phyloP scores from a whole-genome alignment of 306 rosid species.

The Parietaria judaica region DNA sequence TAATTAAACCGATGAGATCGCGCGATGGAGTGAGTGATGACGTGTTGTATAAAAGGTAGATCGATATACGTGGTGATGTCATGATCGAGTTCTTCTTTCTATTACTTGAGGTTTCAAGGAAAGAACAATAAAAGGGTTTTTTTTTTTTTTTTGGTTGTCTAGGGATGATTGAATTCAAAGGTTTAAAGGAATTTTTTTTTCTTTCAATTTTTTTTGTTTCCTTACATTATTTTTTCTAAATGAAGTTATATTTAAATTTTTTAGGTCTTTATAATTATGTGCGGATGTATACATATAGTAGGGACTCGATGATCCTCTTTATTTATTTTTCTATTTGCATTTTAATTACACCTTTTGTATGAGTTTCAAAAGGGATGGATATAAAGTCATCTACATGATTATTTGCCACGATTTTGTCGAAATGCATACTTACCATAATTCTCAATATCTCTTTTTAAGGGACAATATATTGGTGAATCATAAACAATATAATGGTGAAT shows the following conservation, averaged over 20 bases:
- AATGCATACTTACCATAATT: too few relatives aligned
- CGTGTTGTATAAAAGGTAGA: conserved; percentile 50
- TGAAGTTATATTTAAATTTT: background rate
- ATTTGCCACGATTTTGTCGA: conserved; percentile 35
- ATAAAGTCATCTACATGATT: conserved; percentile 35
- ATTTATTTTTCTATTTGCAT: too few relatives aligned
- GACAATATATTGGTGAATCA: too few relatives aligned
- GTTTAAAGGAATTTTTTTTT: conserved; percentile 13
- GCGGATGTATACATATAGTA: conserved; percentile 18
- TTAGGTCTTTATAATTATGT: too few relatives aligned
- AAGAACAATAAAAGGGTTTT: conserved; percentile 34
- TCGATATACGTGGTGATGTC: conserved; percentile 29
- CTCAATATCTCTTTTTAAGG: too few relatives aligned
- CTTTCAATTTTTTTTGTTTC: background rate
- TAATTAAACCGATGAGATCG: conserved; percentile 22
- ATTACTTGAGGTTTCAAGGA: conserved; percentile 28
- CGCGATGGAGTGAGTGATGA: conserved; percentile 6
- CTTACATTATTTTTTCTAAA: too few relatives aligned
- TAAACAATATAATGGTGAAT: too few relatives aligned
- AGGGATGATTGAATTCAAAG: conserved; percentile 14
- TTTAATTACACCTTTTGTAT: too few relatives aligned
- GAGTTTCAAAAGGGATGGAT: too few relatives aligned
- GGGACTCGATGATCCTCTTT: background rate
- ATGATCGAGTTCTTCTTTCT: conserved; percentile 27
- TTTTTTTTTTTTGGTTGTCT: conserved; percentile 21